Evolutionary conservation across 2,329 filamentous ascomycete genomes (phyloP), one percentile per base, ranked within the genome.

Genomic region (Moelleriella libera): DNA sequence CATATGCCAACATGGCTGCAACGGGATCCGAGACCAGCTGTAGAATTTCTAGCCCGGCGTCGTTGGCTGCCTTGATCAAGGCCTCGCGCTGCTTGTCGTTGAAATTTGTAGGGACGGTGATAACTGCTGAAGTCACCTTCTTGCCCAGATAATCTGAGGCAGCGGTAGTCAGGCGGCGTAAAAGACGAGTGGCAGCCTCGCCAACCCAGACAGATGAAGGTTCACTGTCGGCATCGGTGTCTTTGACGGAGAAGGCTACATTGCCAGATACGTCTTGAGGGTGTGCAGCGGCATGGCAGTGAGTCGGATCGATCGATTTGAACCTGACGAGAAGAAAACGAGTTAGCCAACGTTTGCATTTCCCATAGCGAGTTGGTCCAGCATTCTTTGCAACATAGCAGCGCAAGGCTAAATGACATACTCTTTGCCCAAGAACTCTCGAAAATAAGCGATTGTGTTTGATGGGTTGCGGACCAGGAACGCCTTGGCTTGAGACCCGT

Each of bases 371-470:
- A 21, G 21, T 21, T 21, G 21, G 21, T 21, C 21, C 21, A 21
- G 21, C 21, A 21, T 29, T 29, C 34, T 8, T 37, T 12, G 34
- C 34, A 12, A 37, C 34, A 37, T 37, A 12, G 34, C 34, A 12
- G 34, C 34, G 34, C 8, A 37, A 29, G 14, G 21, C 31, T n/a
- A 14, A 5, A n/a, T 7, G 5, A 63, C 78, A 50, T 80, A 94
- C 85, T 94, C 85, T 76, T 94, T 86, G 58, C 92, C 92, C 47
- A 98, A 69, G 67, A 88, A 96, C 62, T 98, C 92, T 68, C 88
- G 83, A 75, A 97, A 98, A 72, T 87, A 94, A 63, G 88, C 86
- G 61, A 96, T 78, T 28, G 92, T 96, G 75, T 97, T 97, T 64
- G 80, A 78, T 54, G 88, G 76, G 68, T 98, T 97, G 62, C 92